Conservation (phyloP, 1,139 yeast genomes). For the Keqinozyma sinolaborantium region DNA sequence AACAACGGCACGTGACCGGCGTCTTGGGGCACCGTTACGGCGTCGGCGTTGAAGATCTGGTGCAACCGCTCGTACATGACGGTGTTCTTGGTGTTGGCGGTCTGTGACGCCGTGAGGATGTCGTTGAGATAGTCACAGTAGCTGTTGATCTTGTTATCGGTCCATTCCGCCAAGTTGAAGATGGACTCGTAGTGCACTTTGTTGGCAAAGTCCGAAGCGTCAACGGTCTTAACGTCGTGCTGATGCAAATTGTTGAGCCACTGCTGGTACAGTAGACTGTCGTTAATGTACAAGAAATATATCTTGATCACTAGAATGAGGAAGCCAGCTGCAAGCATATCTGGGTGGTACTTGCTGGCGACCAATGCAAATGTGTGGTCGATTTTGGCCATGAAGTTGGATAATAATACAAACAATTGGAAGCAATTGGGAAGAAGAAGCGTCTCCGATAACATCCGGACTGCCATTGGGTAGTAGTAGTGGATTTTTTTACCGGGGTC, state of each 20-base stretch:
- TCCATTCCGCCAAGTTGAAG: slow-evolving; percentile 30
- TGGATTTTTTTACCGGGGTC: slow-evolving; percentile 14
- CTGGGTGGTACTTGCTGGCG: slow-evolving; percentile 20
- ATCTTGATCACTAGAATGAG: slow-evolving; percentile 24
- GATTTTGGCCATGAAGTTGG: slow-evolving; percentile 11
- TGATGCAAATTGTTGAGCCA: slow-evolving; percentile 22
- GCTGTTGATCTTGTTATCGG: slow-evolving; percentile 29
- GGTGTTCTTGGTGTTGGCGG: slow-evolving; percentile 13
- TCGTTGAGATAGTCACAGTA: slow-evolving; percentile 42
- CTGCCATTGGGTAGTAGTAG: slow-evolving; percentile 33
- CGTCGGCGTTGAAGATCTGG: slow-evolving; percentile 29
- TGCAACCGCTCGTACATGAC: slow-evolving; percentile 32
- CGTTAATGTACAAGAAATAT: slow-evolving; percentile 19
- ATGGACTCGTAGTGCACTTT: slow-evolving; percentile 13
- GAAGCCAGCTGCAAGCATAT: slow-evolving; percentile 21
- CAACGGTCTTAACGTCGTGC: slow-evolving; percentile 16
- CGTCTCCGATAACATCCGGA: slow-evolving; percentile 22
- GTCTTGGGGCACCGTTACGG: no score
- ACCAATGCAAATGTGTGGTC: slow-evolving; percentile 6
- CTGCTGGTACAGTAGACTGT: slow-evolving; percentile 9
- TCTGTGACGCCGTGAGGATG: slow-evolving; percentile 23
- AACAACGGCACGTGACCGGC: neutral
- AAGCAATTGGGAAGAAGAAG: slow-evolving; percentile 30
- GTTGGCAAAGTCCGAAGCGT: slow-evolving; percentile 12
- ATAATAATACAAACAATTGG: slow-evolving; percentile 21